Evolutionary conservation across 106 monocot genomes (phyloP), one percentile per base, ranked within the genome.

Genomic region (Allium sativum): DNA sequence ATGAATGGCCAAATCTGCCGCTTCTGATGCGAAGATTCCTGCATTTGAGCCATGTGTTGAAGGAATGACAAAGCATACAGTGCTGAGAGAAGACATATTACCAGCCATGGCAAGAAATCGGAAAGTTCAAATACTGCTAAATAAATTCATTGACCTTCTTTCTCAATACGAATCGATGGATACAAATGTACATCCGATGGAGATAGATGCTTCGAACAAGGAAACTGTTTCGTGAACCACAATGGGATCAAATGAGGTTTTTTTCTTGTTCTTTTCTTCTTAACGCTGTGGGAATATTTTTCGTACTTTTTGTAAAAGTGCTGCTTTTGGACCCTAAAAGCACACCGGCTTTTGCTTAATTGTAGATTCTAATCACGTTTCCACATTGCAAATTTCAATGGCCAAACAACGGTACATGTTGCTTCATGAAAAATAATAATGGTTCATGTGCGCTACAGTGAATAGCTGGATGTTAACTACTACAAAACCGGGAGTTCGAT

Each of bases 51-150:
- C 87, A 65, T 81, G 64, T 61, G 81, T 90, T 21, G 69, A 96
- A 90, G 95, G 95, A 59, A 87, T 90, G 81, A 87, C 79, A 68
- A 96, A 96, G 56, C 90, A 90, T 65, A 96, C 76, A 52, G 79
- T 96, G 42, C 79, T 96, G 4, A 79, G 75, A 54, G 95, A 96
- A 73, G 90, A 90, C 22, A 78, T 96, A 10, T 77, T 96, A 58
- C 95, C 95, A 47, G 83, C 95, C 40, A 87, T 96, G 90, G 90
- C 95, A 59, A 77, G 87, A 8, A 96, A 96, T 66, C 67, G 95
- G 50, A 96, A 96, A 74, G 95, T 96, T 19, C 95, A 96, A 55
- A 67, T 90, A 48, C 62, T 96, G 74, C 70, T 96, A 13, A 90
- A 87, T 59, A 90, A 96, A 68, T 96, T 96, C 74, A 84, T 90